Percentiles rank a stretch among this genome's conserved stretches.
Evolutionary conservation across 2,329 filamentous ascomycete species (phyloP).

Genomic region (Dothideomycetes sp.): DNA sequence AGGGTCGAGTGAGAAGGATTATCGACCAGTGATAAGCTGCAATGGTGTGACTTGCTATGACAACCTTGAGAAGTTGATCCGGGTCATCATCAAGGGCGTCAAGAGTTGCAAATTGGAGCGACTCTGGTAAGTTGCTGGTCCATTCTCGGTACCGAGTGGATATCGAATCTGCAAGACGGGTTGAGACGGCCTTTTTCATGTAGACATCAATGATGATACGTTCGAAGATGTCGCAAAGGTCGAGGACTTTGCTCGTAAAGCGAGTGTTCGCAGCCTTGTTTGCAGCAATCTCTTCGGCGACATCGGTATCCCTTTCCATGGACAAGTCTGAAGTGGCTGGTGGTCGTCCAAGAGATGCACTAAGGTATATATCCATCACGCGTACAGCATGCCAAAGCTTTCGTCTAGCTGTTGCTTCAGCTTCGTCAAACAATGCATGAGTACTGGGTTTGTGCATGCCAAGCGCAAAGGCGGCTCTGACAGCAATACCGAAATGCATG

Average conservation of each 20-base stretch:
- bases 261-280: constrained; percentile 13
- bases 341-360: constrained; percentile 42
- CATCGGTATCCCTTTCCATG: constrained; percentile 28
- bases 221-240: constrained; percentile 41
- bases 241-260: constrained; percentile 25
- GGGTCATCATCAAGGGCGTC: constrained; percentile 1
- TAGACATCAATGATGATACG: constrained; percentile 40
- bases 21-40: constrained; percentile 47
- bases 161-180: constrained; percentile 33
- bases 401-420: constrained; percentile 19
- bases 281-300: constrained; percentile 13
- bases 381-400: constrained; percentile 46
- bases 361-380: constrained; percentile 44
- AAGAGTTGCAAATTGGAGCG: constrained; percentile 17
- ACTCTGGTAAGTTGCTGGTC: constrained; percentile 30
- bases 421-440: constrained; percentile 9
- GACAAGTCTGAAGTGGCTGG: constrained; percentile 44
- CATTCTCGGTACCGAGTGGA: constrained; percentile 33
- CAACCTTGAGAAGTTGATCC: constrained; percentile 23
- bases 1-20: constrained; percentile 45
- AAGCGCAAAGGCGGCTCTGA: constrained; percentile 44
- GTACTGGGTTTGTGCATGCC: constrained; percentile 34
- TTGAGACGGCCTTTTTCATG: constrained; percentile 32
- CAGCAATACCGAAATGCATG: constrained; percentile 43
- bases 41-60: constrained; percentile 42